Percentiles rank a stretch among this genome's conserved stretches.
phyloP scores from a whole-genome alignment of 2,329 filamentous ascomycete species.

The Cryphonectria carpinicola region DNA sequence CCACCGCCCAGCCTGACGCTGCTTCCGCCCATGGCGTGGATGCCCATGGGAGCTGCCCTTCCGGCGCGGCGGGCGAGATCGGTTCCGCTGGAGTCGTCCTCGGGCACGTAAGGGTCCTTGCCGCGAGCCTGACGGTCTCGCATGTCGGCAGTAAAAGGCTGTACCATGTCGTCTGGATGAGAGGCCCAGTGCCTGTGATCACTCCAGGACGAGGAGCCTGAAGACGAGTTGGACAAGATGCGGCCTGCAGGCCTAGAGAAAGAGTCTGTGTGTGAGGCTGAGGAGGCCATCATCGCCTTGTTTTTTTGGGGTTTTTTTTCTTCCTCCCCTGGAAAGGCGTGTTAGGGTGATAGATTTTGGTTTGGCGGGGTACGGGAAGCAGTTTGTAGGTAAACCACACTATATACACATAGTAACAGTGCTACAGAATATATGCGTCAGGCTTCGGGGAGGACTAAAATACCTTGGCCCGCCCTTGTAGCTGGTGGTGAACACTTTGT shows the following conservation, averaged over 20 bases:
- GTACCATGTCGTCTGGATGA: conserved; percentile 24
- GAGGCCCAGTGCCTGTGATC: conserved; percentile 40
- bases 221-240: conserved; percentile 21
- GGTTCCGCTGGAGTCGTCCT: conserved; percentile 38
- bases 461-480: not conserved
- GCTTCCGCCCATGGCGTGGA: conserved; percentile 28
- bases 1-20: conserved; percentile 18
- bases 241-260: conserved; percentile 24
- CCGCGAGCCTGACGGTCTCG: conserved; percentile 63
- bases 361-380: not conserved
- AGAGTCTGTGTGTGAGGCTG: conserved; percentile 20
- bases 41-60: conserved; percentile 21
- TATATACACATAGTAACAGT: not conserved
- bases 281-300: conserved; percentile 12
- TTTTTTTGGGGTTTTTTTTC: no score
- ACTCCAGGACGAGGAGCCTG: conserved; percentile 35
- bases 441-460: not conserved
- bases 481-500: not conserved
- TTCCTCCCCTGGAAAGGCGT: not conserved
- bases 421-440: not conserved
- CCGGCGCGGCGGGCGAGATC: conserved; percentile 36
- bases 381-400: not conserved
- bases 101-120: conserved; percentile 55
- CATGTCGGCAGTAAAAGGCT: conserved; percentile 52
- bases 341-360: not conserved